These are phyloP conservation scores for Jimgerdemannia lactiflua DNA, from an alignment of 192 early-diverging fungal genomes.

Conservation along the genomic window DNA sequence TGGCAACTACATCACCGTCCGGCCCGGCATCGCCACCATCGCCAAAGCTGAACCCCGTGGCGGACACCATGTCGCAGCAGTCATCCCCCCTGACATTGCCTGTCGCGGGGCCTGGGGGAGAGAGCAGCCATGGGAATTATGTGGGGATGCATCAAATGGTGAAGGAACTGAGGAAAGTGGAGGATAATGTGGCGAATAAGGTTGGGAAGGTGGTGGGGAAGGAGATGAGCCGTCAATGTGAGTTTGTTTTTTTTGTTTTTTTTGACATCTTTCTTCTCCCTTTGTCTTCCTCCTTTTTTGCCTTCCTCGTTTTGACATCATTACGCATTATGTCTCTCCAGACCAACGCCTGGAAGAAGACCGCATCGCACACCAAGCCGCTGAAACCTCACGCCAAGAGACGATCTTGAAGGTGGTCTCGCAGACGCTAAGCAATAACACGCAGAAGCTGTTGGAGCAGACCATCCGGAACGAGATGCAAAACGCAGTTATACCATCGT, in stretches of 20 bases:
- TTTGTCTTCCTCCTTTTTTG: background rate
- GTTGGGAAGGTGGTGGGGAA: constrained; percentile 16
- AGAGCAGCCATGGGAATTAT: background rate
- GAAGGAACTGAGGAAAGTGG: constrained; percentile 22
- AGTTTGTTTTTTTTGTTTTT: background rate
- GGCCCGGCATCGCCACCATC: background rate
- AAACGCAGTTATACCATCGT: constrained; percentile 32
- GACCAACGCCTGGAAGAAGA: constrained; percentile 22
- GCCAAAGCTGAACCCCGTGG: background rate
- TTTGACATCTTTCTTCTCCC: background rate
- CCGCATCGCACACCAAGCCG: constrained; percentile 26
- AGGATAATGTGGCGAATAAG: constrained; percentile 24
- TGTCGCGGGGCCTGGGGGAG: background rate
- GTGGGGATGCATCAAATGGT: constrained; percentile 1
- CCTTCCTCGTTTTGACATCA: background rate
- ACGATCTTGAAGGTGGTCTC: constrained; percentile 43
- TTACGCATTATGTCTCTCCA: background rate
- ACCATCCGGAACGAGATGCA: constrained; percentile 45
- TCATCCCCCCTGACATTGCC: background rate
- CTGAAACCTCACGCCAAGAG: constrained; percentile 41
- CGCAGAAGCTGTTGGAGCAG: constrained; percentile 39
- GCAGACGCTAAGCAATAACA: constrained; percentile 38
- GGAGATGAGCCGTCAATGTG: constrained; percentile 26
- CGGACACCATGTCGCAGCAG: background rate
- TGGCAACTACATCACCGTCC: background rate